A percentile compares a stretch with the other conserved stretches of the same genome.
Conservation (phyloP, 2,329 filamentous ascomycete species). For the Diaporthe velutina region DNA sequence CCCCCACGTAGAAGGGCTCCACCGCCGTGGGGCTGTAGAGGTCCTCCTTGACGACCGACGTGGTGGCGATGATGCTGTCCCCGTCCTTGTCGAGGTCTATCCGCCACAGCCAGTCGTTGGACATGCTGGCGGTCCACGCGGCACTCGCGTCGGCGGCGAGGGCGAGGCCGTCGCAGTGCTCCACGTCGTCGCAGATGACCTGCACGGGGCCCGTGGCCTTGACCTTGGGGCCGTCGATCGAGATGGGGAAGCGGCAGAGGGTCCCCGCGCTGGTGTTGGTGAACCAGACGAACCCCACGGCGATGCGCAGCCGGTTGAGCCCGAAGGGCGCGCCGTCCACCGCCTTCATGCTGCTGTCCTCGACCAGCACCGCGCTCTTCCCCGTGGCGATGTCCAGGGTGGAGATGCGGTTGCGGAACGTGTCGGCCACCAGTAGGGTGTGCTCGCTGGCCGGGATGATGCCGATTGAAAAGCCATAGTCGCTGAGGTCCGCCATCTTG, state of each 20-base stretch:
- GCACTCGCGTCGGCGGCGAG: constrained; percentile 17
- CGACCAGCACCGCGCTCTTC: not conserved
- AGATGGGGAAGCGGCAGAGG: constrained; percentile 31
- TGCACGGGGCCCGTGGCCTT: constrained; percentile 23
- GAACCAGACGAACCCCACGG: constrained; percentile 21
- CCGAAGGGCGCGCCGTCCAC: constrained; percentile 24
- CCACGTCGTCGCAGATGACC: constrained; percentile 19
- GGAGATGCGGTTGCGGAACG: constrained; percentile 14
- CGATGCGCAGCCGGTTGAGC: constrained; percentile 29
- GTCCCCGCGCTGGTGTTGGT: constrained; percentile 34
- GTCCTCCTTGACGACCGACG: constrained; percentile 22
- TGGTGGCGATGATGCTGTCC: constrained; percentile 4
- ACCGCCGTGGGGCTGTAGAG: constrained; percentile 33
- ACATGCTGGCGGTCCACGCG: constrained; percentile 22
- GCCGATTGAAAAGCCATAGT: constrained; percentile 21
- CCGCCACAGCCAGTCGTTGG: constrained; percentile 22
- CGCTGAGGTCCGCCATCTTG: constrained; percentile 23
- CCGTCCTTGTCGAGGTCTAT: constrained; percentile 22
- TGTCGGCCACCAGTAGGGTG: constrained; percentile 23
- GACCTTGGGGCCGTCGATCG: constrained; percentile 4
- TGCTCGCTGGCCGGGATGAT: constrained; percentile 31
- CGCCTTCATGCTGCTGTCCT: constrained; percentile 16
- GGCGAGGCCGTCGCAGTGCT: constrained; percentile 30
- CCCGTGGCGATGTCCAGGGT: constrained; percentile 23
- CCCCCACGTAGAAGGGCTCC: not conserved